A percentile compares a stretch with the other conserved stretches of the same genome.
phyloP scores from a whole-genome alignment of 106 monocot species.

The Vanilla planifolia region DNA sequence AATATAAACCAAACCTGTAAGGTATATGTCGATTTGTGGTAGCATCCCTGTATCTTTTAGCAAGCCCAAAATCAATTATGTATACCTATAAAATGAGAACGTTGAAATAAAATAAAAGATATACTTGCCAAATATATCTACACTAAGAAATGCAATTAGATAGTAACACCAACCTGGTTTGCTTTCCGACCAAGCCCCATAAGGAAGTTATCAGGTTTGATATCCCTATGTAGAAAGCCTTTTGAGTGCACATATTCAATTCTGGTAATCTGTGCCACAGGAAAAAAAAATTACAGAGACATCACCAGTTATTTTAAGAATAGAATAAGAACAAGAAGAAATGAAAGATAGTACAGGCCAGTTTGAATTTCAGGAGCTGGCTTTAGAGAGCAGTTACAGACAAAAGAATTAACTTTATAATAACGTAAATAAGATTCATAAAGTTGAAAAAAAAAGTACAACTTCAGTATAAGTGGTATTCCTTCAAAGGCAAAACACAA shows the following conservation, averaged over 20 bases:
- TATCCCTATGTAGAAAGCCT: constrained; percentile 89
- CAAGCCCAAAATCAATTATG: constrained; percentile 97
- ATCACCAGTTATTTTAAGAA: neutral
- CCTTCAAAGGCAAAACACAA: neutral
- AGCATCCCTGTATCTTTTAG: constrained; percentile 88
- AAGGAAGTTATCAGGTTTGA: constrained; percentile 98
- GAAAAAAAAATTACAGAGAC: neutral
- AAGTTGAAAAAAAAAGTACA: neutral
- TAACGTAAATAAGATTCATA: neutral
- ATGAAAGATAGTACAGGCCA: neutral
- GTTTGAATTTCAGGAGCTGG: neutral
- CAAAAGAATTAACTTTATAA: neutral
- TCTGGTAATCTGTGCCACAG: constrained; percentile 64
- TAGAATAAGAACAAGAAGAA: neutral
- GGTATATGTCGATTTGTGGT: constrained; percentile 64
- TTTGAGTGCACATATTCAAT: constrained; percentile 94
- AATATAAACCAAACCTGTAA: constrained; percentile 47
- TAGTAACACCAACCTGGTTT: constrained; percentile 57
- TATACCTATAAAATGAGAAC: constrained; percentile 53
- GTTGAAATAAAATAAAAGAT: neutral
- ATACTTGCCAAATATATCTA: neutral
- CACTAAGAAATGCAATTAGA: neutral
- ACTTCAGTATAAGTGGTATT: neutral
- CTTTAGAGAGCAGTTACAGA: neutral
- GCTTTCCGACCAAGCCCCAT: constrained; percentile 99